Base-by-base conservation (phyloP, 352 stramenopile genomes). In the Discostella stelligera region DNA sequence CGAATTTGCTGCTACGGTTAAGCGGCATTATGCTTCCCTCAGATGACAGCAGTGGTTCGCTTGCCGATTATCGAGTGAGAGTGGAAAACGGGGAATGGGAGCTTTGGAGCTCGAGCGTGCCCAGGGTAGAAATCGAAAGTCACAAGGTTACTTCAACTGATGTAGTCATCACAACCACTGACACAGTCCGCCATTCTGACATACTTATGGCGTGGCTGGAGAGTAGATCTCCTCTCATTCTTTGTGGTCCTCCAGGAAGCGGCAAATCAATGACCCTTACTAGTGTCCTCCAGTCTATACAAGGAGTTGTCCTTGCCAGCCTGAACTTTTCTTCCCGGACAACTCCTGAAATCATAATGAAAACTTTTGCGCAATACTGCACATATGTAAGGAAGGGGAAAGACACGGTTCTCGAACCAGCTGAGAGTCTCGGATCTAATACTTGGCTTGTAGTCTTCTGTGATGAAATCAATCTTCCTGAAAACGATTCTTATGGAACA, bases 191-290 rank as follows among this genome's bases (percentile, higher is more conserved):
- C 37, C 97, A 99, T 83, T 96, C 98, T 64, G 96, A 99, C 86
- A 95, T 99, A 25, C 84, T 99, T 54, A 93, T 94, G 37, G 95
- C 96, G 18, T 99, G 97, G 96, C 90, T 99, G 32, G 95, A 95
- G 37, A 96, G 97, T 69, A 96, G 98, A 69, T 95, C 94, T 30
- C 97, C 97, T 37, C 78, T 82, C 18, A 79, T 82, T 46, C 44
- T 85, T 41, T 82, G 60, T 49, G 60, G 63, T 53, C 60, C 73
- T 18, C 79, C 77, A 37, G 97, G 97, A n/a, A 98, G 91, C 78
- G 98, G 98, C 81, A 99, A 99, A 79, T 99, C 97, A 1, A 99
- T 99, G 97, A 99, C 98, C 1, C 85, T 99, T 46, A 99, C 95
- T 1, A 98, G 95, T 30, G 97, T 97, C 8, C 93, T 99, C 37